Base-by-base conservation (phyloP, 768 basidiomycete genomes). In the Coprinopsis marcescibilis region DNA sequence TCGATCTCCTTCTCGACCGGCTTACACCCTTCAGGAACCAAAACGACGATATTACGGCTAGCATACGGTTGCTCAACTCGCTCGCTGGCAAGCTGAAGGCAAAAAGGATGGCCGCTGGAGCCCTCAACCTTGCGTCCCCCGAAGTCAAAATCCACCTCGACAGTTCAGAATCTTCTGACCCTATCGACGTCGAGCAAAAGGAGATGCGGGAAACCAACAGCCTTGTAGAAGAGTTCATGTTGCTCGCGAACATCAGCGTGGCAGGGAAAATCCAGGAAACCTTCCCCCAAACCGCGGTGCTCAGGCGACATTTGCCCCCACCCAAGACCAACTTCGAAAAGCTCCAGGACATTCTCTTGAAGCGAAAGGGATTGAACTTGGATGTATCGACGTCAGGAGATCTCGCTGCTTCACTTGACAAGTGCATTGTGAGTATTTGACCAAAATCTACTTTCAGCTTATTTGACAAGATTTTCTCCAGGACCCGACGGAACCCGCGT, bases 191-290 rank as follows among this genome's bases (percentile, higher is more conserved):
- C 8, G 92, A 97, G 66, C 92, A 94, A 62, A 98, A 98, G 63
- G 85, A 90, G 57, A 61, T 88, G 59, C 70, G 78, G 23, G 94
- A 98, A 67, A 99, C 96, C 7, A 98, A 98, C 60, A 92, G 89
- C 52, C 69, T 98, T 5, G 96, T 98, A 1, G 96, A 99, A 64
- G 96, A 98, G 64, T 97, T 99, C 67, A 99, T 99, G 96, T 70
- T 99, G 53, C 81, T 99, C 49, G 95, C 96, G 4, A 99, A 98
- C 57, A 87, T 95, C 55, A 89, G 85, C 53, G 96, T 97, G 1
- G 95, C 96, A 4, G 66, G 70, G 54, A 89, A 86, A 65, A 97
- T 96, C 13, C 87, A 95, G 58, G 89, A 95, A 57, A 83, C 85
- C 0, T 99, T 94, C 71, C 95, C 96, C 1, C 88, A 91, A 61